These are phyloP conservation scores for Zygosaccharomyces pseudobailii DNA, from an alignment of 1,139 yeast species.

Conservation along the genomic window DNA sequence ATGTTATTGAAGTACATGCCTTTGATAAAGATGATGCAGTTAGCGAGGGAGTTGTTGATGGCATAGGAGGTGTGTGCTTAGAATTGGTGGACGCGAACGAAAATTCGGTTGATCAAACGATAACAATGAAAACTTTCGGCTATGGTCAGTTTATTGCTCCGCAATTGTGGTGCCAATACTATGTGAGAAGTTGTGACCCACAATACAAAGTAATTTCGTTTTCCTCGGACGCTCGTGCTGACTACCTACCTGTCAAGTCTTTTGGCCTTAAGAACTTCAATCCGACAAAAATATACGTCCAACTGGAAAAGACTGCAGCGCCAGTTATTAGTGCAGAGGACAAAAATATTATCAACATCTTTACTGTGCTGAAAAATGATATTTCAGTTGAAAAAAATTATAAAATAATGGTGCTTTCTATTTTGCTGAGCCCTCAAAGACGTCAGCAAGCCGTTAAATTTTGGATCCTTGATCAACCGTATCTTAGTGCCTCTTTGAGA, in stretches of 20 bases:
- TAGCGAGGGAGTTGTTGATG: conserved; percentile 25
- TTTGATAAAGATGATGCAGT: conserved; percentile 21
- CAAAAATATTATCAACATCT: conserved; percentile 59
- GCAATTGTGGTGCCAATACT: conserved; percentile 10
- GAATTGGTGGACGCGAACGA: conserved; percentile 19
- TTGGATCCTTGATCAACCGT: conserved; percentile 77
- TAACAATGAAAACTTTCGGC: conserved; percentile 33
- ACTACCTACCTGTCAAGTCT: conserved; percentile 16
- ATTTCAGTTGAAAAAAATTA: conserved; percentile 68
- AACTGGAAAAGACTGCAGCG: conserved; percentile 9
- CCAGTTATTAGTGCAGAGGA: background rate
- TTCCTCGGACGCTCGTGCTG: conserved; percentile 25
- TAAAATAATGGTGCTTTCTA: conserved; percentile 75
- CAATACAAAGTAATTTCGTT: conserved; percentile 22
- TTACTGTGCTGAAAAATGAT: conserved; percentile 72
- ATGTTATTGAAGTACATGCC: conserved; percentile 72
- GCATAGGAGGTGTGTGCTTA: conserved; percentile 24
- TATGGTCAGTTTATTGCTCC: conserved; percentile 27
- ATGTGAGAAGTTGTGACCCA: conserved; percentile 23
- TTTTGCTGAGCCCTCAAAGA: conserved; percentile 53
- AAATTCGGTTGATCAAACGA: conserved; percentile 15
- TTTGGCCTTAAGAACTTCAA: conserved; percentile 16
- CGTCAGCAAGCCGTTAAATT: conserved; percentile 53
- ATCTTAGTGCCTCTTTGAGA: conserved; percentile 65
- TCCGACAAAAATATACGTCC: conserved; percentile 22